A percentile compares a stretch with the other conserved stretches of the same genome.
These are phyloP conservation scores for Cryptomeria japonica DNA, from an alignment of 75 land plant genomes.

Conservation along the genomic window DNA sequence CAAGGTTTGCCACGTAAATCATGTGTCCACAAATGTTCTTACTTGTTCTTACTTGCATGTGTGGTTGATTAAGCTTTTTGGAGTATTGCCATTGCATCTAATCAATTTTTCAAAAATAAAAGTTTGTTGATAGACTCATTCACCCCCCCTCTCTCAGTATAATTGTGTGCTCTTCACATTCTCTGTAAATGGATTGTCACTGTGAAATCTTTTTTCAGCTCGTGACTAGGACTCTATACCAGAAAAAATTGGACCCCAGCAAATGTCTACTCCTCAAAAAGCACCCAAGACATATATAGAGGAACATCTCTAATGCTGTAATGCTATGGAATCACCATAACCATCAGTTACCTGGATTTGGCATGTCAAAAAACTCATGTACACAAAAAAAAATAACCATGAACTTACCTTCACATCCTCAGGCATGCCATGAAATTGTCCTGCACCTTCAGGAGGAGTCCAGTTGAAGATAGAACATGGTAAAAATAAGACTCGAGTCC, in stretches of 20 bases:
- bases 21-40: too few species aligned
- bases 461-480: slow-evolving; percentile 90
- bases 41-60: too few species aligned
- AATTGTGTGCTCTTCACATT: too few species aligned
- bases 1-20: too few species aligned
- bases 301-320: not conserved
- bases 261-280: not conserved
- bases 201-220: not conserved
- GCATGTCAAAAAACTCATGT: not conserved
- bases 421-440: slow-evolving; percentile 99
- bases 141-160: too few species aligned
- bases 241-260: not conserved
- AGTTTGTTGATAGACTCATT: too few species aligned
- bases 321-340: not conserved
- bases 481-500: slow-evolving; percentile 60
- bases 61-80: too few species aligned
- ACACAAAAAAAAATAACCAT: not conserved
- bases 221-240: not conserved
- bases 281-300: not conserved
- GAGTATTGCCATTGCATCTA: too few species aligned
- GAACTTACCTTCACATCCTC: slow-evolving; percentile 76
- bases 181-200: not conserved
- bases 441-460: slow-evolving; percentile 99
- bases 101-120: too few species aligned
- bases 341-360: not conserved